Base-by-base conservation (phyloP, 2,329 filamentous ascomycete genomes). In the Ophiostoma triangulosporum region DNA sequence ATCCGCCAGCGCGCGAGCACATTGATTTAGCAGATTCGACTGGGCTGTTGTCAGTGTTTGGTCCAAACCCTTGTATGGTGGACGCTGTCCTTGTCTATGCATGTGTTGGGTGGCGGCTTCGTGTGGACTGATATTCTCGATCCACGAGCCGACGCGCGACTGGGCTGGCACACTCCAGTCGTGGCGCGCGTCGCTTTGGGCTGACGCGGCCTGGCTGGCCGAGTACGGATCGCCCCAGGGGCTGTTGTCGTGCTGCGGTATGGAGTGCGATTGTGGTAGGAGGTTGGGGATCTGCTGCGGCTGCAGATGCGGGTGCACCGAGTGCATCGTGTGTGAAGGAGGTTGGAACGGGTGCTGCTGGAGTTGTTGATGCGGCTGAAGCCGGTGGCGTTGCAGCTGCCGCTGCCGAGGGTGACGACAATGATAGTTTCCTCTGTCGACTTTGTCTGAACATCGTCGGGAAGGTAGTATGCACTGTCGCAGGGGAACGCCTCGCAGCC, bases 121-220 rank as follows among this genome's bases (percentile, higher is more conserved):
- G 11, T 46, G 40, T 2, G 53, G 48, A 40, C 55, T 63, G 58
- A 71, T 67, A 45, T 65, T 64, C 50, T 77, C 74, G 1, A 73
- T 67, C 76, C 76, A 78, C 2, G 68, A 67, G 1, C 70, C 73
- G n/a, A 75, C 70, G 3, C 70, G 69, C 4, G 72, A 71, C 51
- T 72, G 70, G 0, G 69, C 68, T 3, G 69, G 69, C 3, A 63
- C 65, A 36, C 62, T 67, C 73, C 72, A 77, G 57, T 75, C 73
- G 0, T 71, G 65, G 38, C 73, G 69, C 0, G 74, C 74, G 54
- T 69, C 69, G 59, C 73, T 75, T 38, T 69, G 64, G 5, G 70
- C 70, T 15, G 73, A 73, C 15, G 66, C 64, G 12, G 69, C 66
- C 55, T 74, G 74, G 57, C 72, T 75, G 1, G 68, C 64, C 1